Conservation (phyloP, 345 rosid genomes). For the Eutrema yunnanense region DNA sequence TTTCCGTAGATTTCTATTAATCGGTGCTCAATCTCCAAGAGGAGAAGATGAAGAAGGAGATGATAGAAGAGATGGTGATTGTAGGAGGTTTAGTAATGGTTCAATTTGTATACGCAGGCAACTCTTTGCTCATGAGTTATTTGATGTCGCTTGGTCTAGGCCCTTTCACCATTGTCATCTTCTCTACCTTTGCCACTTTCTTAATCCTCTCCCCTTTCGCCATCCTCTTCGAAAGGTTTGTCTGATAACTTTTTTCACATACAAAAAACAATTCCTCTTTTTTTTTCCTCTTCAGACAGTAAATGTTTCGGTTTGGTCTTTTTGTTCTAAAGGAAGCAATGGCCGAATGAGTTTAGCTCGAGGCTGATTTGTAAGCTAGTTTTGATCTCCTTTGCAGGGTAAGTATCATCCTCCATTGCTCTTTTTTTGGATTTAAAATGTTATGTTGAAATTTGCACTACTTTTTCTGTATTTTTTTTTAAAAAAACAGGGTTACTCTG, state of each 20-base stretch:
- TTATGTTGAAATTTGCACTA: background rate
- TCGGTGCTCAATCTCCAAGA: slow-evolving; percentile 7
- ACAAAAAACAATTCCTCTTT: background rate
- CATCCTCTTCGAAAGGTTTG: slow-evolving; percentile 63
- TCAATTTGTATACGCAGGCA: slow-evolving; percentile 67
- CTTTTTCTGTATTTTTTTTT: background rate
- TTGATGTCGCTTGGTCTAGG: slow-evolving; percentile 76
- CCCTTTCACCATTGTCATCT: slow-evolving; percentile 61
- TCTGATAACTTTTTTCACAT: background rate
- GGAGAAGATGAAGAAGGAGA: slow-evolving; percentile 29
- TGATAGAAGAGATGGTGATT: slow-evolving; percentile 49
- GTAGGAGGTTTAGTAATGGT: slow-evolving; percentile 56
- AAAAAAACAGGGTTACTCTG: slow-evolving; percentile 60
- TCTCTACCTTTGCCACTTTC: slow-evolving; percentile 62
- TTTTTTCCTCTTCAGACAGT: background rate
- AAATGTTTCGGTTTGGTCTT: background rate
- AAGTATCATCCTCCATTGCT: slow-evolving; percentile 13
- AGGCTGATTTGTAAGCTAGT: slow-evolving; percentile 59
- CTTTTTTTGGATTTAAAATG: background rate
- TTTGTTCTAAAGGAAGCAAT: slow-evolving; percentile 49
- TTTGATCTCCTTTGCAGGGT: slow-evolving; percentile 81
- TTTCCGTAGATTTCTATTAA: background rate
- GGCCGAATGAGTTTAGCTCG: slow-evolving; percentile 54
- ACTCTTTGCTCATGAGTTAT: slow-evolving; percentile 56
- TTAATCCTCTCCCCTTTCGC: slow-evolving; percentile 68